phyloP scores from a whole-genome alignment of 2,329 filamentous ascomycete genomes.

The Arthrinium phaeospermum region DNA sequence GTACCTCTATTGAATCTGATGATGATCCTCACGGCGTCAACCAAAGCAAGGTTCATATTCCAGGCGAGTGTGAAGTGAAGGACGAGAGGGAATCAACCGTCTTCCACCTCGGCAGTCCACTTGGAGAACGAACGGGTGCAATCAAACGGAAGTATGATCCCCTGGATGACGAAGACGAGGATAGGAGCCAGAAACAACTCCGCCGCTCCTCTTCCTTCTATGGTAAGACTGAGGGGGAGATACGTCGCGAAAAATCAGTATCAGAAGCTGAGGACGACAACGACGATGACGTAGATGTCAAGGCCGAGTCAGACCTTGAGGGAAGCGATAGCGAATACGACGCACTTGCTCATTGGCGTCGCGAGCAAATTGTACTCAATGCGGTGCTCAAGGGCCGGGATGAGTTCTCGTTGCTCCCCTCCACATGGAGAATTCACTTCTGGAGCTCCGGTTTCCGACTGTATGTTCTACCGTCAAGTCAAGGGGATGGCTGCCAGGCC shows the following conservation, averaged over 20 bases:
- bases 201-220: background rate
- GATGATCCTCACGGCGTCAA: background rate
- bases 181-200: background rate
- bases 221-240: background rate
- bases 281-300: background rate
- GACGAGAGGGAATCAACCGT: background rate
- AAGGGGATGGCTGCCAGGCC: constrained; percentile 33
- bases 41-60: background rate
- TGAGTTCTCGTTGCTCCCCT: constrained; percentile 38
- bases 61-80: background rate
- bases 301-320: background rate
- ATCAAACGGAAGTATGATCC: background rate
- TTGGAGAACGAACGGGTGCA: background rate
- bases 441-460: constrained; percentile 38
- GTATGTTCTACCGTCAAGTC: constrained; percentile 37
- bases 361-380: constrained; percentile 37
- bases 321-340: constrained; percentile 25
- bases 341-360: constrained; percentile 31
- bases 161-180: background rate
- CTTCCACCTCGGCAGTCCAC: background rate
- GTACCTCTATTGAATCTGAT: background rate
- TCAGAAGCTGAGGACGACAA: background rate
- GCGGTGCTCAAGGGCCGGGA: constrained; percentile 36
- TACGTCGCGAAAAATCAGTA: background rate
- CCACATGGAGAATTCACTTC: constrained; percentile 39